Base-by-base conservation (phyloP, 106 monocot genomes). In the Amphibolis antarctica region DNA sequence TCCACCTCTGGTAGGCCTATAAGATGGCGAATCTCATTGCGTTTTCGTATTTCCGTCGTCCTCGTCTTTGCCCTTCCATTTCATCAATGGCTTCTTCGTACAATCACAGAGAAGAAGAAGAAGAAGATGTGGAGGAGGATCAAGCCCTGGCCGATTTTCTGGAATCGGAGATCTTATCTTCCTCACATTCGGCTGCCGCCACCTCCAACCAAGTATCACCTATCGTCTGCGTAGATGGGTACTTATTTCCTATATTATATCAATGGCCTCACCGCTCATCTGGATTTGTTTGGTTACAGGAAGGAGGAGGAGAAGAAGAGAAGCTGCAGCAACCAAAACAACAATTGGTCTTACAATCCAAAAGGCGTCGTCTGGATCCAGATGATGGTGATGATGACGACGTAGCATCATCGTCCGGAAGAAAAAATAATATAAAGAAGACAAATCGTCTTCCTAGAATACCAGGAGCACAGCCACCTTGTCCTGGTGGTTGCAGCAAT, bases 141-240 rank as follows among this genome's bases (percentile, higher is more conserved):
- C 80, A 77, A 18, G 53, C 72, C 29, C 85, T 93, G 19, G 89
- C 79, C 43, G 44, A 72, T 69, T 86, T 93, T 58, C 83, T 93
- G 46, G 93, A 93, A 21, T 79, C 88, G n/a, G 86, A 89, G 83
- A 88, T 93, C 53, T 77, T 93, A 64, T 82, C 84, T 22, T 56
- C 19, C 15, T 46, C 31, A 44, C 67, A 43, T 1, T 26, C 50
- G n/a, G 25, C 61, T 50, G 29, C 28, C 12, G 44, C 46, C 65
- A 31, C 14, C 30, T 13, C 21, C 21, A 19, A 66, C 10, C 45
- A 47, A 47, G 59, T 19, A 43, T 42, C 56, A 42, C 36, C 29
- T 52, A 5, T 44, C 56, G n/a, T n/a, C n/a, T n/a, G n/a, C n/a
- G n/a, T n/a, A n/a, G n/a, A n/a, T n/a, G n/a, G n/a, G n/a, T 27